A percentile compares a stretch with the other conserved stretches of the same genome.
Evolutionary conservation across 768 basidiomycete species (phyloP).

Genomic region (Paxillus ammoniavirescens): DNA sequence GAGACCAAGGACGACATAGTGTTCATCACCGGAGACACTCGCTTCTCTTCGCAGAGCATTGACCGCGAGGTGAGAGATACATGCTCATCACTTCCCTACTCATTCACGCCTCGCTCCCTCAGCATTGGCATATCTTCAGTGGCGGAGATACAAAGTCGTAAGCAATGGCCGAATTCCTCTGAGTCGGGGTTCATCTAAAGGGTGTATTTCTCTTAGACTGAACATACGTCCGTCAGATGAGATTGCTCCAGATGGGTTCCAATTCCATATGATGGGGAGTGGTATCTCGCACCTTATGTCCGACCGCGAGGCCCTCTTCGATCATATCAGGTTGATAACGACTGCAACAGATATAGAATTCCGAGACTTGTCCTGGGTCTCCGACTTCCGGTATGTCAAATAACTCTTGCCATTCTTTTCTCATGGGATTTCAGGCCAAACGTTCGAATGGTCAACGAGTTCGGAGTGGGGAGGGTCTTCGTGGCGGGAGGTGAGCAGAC

Average conservation of each 20-base stretch:
- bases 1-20: conserved; percentile 29
- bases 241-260: conserved; percentile 1
- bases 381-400: conserved; percentile 7
- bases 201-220: neutral
- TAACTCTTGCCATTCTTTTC: too few species aligned
- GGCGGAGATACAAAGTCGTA: neutral
- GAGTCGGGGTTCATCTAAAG: neutral
- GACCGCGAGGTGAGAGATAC: neutral
- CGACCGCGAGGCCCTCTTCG: neutral
- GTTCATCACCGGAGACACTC: conserved; percentile 34
- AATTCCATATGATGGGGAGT: neutral
- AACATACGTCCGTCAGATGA: neutral
- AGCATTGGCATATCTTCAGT: conserved; percentile 1
- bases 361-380: neutral
- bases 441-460: conserved; percentile 11
- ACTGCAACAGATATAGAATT: conserved; percentile 1
- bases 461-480: conserved; percentile 12
- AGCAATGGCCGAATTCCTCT: neutral
- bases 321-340: neutral
- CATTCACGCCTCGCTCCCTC: neutral
- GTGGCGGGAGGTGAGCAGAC: conserved; percentile 12
- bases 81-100: neutral
- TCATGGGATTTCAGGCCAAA: conserved; percentile 6
- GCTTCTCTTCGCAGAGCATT: conserved; percentile 21
- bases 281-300: neutral